Percentiles rank a stretch among this genome's conserved stretches.
Conservation (phyloP, 768 basidiomycete species). For the Sporobolomyces roseus region DNA sequence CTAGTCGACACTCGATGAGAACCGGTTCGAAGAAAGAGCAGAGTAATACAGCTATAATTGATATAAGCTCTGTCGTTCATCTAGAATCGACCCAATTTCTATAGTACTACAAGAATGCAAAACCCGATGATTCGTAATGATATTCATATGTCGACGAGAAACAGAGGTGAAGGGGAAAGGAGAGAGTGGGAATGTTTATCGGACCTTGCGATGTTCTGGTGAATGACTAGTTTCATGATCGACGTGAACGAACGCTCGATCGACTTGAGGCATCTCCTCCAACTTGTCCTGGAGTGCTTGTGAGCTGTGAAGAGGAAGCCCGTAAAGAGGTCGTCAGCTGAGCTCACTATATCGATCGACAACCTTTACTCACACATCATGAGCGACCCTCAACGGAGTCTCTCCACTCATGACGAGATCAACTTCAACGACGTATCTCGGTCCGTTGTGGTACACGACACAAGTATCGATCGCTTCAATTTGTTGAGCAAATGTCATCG, state of each 20-base stretch:
- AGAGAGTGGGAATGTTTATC: too few relatives aligned
- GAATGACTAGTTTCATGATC: constrained; percentile 46
- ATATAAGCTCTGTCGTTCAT: too few relatives aligned
- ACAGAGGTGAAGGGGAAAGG: too few relatives aligned
- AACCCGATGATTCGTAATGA: too few relatives aligned
- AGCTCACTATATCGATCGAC: too few relatives aligned
- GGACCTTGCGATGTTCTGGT: constrained; percentile 23
- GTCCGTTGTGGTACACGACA: constrained; percentile 71
- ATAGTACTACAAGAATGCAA: too few relatives aligned
- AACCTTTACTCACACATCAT: constrained; percentile 47
- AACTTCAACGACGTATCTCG: constrained; percentile 72
- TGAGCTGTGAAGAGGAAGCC: constrained; percentile 20
- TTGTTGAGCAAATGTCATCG: constrained; percentile 78
- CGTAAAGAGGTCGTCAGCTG: constrained; percentile 20
- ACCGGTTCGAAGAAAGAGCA: too few relatives aligned
- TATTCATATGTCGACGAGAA: too few relatives aligned
- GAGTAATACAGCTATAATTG: too few relatives aligned
- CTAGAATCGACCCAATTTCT: too few relatives aligned
- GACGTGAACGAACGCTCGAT: constrained; percentile 45
- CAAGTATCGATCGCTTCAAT: constrained; percentile 87
- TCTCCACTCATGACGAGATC: constrained; percentile 88
- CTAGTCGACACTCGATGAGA: too few relatives aligned
- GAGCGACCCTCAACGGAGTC: constrained; percentile 71
- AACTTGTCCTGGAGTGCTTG: constrained; percentile 50
- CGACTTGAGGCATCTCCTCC: constrained; percentile 45